Percentiles rank a stretch among this genome's conserved stretches.
phyloP scores from a whole-genome alignment of 208 protist genomes.

The Phytomonas serpens region DNA sequence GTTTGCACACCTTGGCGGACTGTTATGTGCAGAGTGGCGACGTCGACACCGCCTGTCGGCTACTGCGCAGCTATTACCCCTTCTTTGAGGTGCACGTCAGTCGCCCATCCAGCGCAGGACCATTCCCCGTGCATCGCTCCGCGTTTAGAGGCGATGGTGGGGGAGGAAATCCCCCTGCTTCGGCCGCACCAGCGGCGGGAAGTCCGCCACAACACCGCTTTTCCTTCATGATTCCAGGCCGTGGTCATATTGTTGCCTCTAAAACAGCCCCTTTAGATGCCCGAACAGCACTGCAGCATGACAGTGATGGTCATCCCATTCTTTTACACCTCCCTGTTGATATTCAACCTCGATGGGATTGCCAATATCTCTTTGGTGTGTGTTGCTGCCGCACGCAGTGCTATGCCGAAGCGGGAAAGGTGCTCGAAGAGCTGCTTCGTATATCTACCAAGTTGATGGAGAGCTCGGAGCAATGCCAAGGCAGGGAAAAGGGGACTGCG shows the following conservation, averaged over 20 bases:
- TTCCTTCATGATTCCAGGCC: not conserved
- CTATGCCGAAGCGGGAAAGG: constrained; percentile 46
- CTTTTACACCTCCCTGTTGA: constrained; percentile 15
- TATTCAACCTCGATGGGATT: constrained; percentile 48
- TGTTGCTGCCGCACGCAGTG: constrained; percentile 51
- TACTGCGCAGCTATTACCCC: constrained; percentile 61
- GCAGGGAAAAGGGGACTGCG: not conserved
- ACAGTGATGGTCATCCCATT: not conserved
- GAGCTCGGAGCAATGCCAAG: constrained; percentile 4
- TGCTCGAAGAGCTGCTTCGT: constrained; percentile 43
- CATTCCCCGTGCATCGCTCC: not conserved
- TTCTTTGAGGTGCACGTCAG: constrained; percentile 32
- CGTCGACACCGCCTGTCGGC: constrained; percentile 34
- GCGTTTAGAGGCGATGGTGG: constrained; percentile 10
- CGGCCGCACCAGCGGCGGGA: not conserved
- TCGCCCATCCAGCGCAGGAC: constrained; percentile 7
- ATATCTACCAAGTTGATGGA: constrained; percentile 14
- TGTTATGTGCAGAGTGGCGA: constrained; percentile 53
- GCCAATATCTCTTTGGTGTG: constrained; percentile 75
- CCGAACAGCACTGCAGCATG: not conserved
- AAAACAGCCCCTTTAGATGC: not conserved
- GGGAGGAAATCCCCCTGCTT: not conserved
- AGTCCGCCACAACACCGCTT: not conserved
- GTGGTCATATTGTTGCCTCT: not conserved
- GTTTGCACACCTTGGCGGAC: constrained; percentile 63